A percentile compares a stretch with the other conserved stretches of the same genome.
Conservation (phyloP, 2,329 filamentous ascomycete genomes). For the Emergomyces pasteurianus region DNA sequence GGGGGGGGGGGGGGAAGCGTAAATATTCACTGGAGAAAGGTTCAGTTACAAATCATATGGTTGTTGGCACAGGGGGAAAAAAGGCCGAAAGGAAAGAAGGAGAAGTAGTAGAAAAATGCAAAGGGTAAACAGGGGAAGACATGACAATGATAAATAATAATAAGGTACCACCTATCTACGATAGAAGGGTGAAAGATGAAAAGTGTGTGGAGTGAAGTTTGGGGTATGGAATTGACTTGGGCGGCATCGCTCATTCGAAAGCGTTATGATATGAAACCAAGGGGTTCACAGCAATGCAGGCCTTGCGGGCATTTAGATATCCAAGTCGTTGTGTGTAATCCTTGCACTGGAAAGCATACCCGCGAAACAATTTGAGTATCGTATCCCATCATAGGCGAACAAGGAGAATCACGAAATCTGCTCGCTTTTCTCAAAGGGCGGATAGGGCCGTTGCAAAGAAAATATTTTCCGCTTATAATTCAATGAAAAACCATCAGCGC, state of each 20-base stretch:
- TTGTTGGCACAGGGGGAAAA: background rate
- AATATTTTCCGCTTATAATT: background rate
- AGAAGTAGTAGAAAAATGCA: too few species aligned
- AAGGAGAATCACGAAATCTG: background rate
- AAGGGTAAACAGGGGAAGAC: background rate
- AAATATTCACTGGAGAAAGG: background rate
- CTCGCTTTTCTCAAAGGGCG: background rate
- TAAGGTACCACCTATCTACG: background rate
- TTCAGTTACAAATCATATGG: background rate
- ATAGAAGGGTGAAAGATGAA: background rate
- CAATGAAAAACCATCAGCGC: background rate
- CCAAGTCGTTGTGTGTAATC: background rate
- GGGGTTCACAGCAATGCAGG: background rate
- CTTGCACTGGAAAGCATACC: background rate
- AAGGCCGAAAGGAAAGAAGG: background rate
- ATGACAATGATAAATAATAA: background rate
- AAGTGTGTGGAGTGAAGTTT: background rate
- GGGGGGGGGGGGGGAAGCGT: background rate
- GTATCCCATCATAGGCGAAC: background rate
- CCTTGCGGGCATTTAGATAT: too few species aligned
- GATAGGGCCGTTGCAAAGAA: background rate
- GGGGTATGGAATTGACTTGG: background rate
- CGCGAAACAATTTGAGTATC: background rate
- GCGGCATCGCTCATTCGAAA: background rate
- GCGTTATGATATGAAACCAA: too few species aligned